These are phyloP conservation scores for Brasilioporus rufonigricans DNA, from an alignment of 768 basidiomycete genomes.

Conservation along the genomic window DNA sequence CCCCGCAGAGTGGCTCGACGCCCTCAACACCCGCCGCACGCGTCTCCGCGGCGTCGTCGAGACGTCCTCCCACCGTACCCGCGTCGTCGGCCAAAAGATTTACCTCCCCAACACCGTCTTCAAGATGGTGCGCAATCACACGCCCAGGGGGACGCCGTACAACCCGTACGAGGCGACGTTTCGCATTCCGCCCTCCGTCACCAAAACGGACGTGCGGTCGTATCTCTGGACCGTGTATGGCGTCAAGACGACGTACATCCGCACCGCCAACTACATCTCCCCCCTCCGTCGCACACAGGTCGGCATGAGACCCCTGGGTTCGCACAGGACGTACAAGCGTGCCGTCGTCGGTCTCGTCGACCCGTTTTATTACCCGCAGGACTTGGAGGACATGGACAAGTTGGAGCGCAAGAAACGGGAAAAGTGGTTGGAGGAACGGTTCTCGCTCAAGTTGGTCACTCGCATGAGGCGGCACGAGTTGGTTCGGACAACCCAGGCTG, in stretches of 20 bases:
- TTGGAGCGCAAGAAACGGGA: conserved; percentile 53
- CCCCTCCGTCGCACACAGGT: conserved; percentile 38
- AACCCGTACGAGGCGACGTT: conserved; percentile 96
- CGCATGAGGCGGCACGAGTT: conserved; percentile 33
- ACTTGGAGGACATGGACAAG: conserved; percentile 72
- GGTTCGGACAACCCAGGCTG: conserved; percentile 36
- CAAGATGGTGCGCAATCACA: conserved; percentile 80
- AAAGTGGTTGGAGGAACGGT: conserved; percentile 62
- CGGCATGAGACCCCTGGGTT: conserved; percentile 30
- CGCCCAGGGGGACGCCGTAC: conserved; percentile 73
- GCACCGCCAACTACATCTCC: conserved; percentile 87
- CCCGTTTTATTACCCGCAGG: conserved; percentile 90
- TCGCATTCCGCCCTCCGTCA: conserved; percentile 83
- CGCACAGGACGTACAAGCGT: conserved; percentile 75
- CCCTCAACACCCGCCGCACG: conserved; percentile 54
- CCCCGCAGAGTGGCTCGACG: conserved; percentile 57
- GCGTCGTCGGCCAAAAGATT: conserved; percentile 75
- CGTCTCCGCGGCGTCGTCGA: conserved; percentile 69
- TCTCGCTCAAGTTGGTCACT: conserved; percentile 41
- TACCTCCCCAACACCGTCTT: conserved; percentile 90
- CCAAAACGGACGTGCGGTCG: conserved; percentile 88
- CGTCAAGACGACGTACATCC: conserved; percentile 87
- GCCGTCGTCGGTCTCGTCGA: conserved; percentile 89
- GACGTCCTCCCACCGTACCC: conserved; percentile 32
- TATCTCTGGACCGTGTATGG: conserved; percentile 86